Percentiles rank a stretch among this genome's conserved stretches.
phyloP scores from a whole-genome alignment of 495 filamentous ascomycete genomes.

The Aspergillus coremiiformis region DNA sequence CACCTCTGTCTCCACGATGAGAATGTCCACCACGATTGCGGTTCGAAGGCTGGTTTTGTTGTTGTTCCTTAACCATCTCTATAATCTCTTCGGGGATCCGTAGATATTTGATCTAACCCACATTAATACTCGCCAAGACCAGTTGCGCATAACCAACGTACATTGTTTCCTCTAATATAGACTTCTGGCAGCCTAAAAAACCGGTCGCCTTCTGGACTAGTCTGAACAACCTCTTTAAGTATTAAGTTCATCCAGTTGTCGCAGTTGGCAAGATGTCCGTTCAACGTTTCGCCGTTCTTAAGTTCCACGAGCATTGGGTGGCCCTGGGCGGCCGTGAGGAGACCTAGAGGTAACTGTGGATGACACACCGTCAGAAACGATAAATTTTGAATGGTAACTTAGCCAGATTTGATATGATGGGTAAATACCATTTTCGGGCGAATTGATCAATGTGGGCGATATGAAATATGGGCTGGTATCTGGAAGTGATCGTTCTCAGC shows the following conservation, averaged over 20 bases:
- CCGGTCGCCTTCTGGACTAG: conserved; percentile 86
- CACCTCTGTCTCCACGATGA: conserved; percentile 53
- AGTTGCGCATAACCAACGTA: conserved; percentile 33
- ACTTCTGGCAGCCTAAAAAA: conserved; percentile 88
- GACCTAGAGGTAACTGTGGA: conserved; percentile 76
- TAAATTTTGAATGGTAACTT: neutral
- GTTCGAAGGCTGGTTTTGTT: conserved; percentile 57
- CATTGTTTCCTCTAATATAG: conserved; percentile 95
- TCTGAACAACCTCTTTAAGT: conserved; percentile 95
- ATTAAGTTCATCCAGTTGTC: conserved; percentile 99
- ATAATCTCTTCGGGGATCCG: conserved; percentile 93
- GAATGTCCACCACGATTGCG: conserved; percentile 58
- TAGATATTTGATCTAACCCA: conserved; percentile 87
- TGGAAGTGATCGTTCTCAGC: neutral
- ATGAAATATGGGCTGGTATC: neutral
- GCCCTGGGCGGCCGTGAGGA: conserved; percentile 92
- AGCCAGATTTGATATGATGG: neutral
- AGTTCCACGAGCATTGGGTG: conserved; percentile 99
- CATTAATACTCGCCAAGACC: conserved; percentile 1
- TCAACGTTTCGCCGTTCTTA: conserved; percentile 96
- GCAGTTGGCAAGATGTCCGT: conserved; percentile 90
- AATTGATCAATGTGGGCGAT: neutral
- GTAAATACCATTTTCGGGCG: conserved; percentile 4
- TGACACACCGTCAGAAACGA: conserved; percentile 1
- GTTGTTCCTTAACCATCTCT: conserved; percentile 87